These are phyloP conservation scores for Carpinus fangiana DNA, from an alignment of 306 rosid genomes.

Conservation along the genomic window DNA sequence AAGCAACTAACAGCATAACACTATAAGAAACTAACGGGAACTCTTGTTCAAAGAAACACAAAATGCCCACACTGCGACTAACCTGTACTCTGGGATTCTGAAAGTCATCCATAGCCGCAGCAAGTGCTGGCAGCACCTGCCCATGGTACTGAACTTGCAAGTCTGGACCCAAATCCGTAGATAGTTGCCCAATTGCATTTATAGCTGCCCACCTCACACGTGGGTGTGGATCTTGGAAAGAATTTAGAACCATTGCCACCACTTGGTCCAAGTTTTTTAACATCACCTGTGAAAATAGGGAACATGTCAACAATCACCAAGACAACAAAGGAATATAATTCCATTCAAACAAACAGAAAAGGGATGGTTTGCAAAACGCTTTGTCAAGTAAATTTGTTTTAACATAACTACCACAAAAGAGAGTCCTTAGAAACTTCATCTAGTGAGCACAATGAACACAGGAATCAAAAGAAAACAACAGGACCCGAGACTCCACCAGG, in stretches of 20 bases:
- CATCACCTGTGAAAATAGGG: slow-evolving; percentile 69
- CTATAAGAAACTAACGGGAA: background rate
- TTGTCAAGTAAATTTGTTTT: background rate
- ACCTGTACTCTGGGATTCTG: slow-evolving; percentile 99
- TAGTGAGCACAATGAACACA: background rate
- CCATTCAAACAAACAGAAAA: background rate
- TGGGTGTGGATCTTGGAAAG: slow-evolving; percentile 93
- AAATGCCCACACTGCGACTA: slow-evolving; percentile 8
- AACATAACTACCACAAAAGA: background rate
- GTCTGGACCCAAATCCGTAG: slow-evolving; percentile 98
- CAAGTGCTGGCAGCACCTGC: slow-evolving; percentile 86
- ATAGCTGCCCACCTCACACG: slow-evolving; percentile 99
- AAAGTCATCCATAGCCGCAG: slow-evolving; percentile 93
- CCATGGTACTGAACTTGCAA: slow-evolving; percentile 85
- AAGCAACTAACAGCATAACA: background rate
- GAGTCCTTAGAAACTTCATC: background rate
- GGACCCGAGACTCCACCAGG: background rate
- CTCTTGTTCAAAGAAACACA: background rate
- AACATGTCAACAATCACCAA: slow-evolving; percentile 5
- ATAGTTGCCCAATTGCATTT: slow-evolving; percentile 93
- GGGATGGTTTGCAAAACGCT: background rate
- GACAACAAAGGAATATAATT: background rate
- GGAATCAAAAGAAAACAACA: background rate
- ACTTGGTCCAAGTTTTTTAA: slow-evolving; percentile 90
- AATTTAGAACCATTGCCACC: slow-evolving; percentile 92